Conservation (phyloP, 208 protist species). For the Trypanosoma avium region DNA sequence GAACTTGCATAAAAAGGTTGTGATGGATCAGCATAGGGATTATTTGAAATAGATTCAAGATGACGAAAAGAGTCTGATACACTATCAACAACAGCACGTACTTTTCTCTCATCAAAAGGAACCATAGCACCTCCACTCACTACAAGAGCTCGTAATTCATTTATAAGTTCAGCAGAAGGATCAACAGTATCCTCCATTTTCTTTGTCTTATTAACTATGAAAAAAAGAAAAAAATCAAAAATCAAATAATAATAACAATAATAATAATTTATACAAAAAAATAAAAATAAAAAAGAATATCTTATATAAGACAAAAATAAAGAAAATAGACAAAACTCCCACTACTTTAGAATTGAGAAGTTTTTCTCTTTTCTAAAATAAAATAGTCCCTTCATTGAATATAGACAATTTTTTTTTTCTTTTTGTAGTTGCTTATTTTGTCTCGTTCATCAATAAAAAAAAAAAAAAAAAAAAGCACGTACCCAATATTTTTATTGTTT, state of each 20-base stretch:
- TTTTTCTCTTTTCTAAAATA: too few species aligned
- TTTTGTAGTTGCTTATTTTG: too few species aligned
- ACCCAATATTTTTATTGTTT: background rate
- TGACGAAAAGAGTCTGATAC: slow-evolving; percentile 59
- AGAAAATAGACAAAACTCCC: too few species aligned
- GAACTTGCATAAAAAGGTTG: slow-evolving; percentile 82
- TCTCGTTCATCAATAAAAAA: too few species aligned
- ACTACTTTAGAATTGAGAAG: too few species aligned
- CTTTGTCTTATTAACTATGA: background rate
- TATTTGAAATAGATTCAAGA: slow-evolving; percentile 49
- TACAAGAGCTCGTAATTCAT: slow-evolving; percentile 80
- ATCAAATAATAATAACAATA: background rate
- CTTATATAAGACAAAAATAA: too few species aligned
- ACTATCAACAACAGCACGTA: slow-evolving; percentile 61
- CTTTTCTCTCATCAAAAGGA: slow-evolving; percentile 63
- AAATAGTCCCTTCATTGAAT: too few species aligned
- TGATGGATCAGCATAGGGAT: slow-evolving; percentile 68
- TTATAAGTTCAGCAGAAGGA: slow-evolving; percentile 71
- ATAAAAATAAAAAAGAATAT: too few species aligned
- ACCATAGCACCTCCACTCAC: slow-evolving; percentile 57
- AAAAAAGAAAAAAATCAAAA: slow-evolving; percentile 34
- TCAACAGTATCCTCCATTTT: slow-evolving; percentile 39
- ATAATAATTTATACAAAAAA: too few species aligned
- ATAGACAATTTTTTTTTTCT: too few species aligned
- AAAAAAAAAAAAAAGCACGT: background rate